phyloP scores from a whole-genome alignment of 768 basidiomycete species.

The Kwoniella newhampshirensis region DNA sequence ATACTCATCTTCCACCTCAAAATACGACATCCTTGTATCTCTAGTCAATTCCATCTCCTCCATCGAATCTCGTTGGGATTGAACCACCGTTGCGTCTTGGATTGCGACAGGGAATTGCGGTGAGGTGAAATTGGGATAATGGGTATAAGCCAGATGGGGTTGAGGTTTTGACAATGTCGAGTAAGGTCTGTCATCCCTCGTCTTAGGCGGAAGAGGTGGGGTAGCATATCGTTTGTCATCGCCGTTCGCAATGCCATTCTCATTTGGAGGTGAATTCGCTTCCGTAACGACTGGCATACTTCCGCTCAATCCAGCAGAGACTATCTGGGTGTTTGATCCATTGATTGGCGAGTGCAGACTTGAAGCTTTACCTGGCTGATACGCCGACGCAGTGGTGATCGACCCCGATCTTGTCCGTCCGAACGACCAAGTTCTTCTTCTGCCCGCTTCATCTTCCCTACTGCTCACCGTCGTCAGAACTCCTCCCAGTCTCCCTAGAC shows the following conservation, averaged over 20 bases:
- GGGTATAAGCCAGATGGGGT: conserved; percentile 29
- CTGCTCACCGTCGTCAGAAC: conserved; percentile 22
- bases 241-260: background rate
- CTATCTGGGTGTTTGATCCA: no score
- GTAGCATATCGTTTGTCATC: background rate
- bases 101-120: background rate
- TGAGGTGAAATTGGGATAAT: conserved; percentile 48
- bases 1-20: conserved; percentile 35
- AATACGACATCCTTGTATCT: conserved; percentile 19
- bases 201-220: conserved; percentile 3
- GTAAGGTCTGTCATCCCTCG: conserved; percentile 14
- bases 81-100: background rate
- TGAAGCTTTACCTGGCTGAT: no score
- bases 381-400: background rate
- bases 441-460: conserved; percentile 25
- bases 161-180: conserved; percentile 36
- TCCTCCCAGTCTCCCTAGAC: conserved; percentile 8
- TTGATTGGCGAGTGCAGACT: no score
- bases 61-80: background rate
- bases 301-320: no score
- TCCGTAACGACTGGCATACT: background rate
- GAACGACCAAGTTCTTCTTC: conserved; percentile 29
- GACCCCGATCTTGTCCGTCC: conserved; percentile 23
- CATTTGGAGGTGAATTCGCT: background rate
- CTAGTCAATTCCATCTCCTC: background rate